Conservation (phyloP, 345 rosid genomes). For the Laguncularia racemosa region DNA sequence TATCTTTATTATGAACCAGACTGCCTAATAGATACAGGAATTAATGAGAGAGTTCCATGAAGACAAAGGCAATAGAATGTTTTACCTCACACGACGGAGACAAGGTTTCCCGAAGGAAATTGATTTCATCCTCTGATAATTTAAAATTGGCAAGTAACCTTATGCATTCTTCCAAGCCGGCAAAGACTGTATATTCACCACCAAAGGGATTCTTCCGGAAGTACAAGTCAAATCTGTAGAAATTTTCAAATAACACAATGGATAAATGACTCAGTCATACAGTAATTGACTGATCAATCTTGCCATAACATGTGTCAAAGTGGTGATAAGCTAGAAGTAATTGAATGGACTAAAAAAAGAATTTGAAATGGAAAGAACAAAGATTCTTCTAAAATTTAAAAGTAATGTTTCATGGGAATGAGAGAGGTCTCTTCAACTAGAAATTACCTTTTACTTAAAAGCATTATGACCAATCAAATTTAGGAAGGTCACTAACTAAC, state of each 20-base stretch:
- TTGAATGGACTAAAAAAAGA: no score
- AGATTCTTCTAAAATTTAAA: no score
- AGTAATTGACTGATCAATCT: not conserved
- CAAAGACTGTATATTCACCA: slow-evolving; percentile 91
- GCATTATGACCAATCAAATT: no score
- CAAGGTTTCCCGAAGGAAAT: slow-evolving; percentile 55
- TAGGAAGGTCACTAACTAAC: no score
- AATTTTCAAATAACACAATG: not conserved
- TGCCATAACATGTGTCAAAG: not conserved
- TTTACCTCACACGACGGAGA: slow-evolving; percentile 78
- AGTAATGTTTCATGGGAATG: no score
- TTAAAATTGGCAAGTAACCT: slow-evolving; percentile 83
- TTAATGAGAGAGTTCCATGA: no score
- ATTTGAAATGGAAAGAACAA: no score
- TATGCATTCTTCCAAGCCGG: slow-evolving; percentile 95
- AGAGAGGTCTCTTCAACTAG: no score
- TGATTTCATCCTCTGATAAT: slow-evolving; percentile 60
- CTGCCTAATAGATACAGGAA: no score
- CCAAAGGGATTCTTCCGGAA: slow-evolving; percentile 96
- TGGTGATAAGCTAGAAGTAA: no score
- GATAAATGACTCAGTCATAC: slow-evolving; percentile 2
- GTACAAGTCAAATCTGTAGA: slow-evolving; percentile 80
- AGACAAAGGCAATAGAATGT: not conserved
- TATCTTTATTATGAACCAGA: no score
- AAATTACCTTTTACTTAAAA: no score